Percentiles rank a stretch among this genome's conserved stretches.
These are phyloP conservation scores for Candida boleticola DNA, from an alignment of 805 yeast genomes.

Conservation along the genomic window DNA sequence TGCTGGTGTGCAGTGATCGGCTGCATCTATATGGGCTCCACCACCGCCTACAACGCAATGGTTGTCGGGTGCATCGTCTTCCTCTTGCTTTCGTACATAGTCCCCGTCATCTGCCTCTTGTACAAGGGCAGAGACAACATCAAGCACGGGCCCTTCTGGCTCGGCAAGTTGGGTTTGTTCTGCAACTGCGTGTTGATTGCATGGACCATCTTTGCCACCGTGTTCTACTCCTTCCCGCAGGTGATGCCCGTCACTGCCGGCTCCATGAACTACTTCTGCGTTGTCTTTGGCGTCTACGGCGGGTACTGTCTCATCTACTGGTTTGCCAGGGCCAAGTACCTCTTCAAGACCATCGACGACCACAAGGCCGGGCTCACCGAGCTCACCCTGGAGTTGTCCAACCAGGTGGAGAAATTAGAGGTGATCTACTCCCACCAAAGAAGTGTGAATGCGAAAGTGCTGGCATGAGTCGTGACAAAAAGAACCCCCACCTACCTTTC, in stretches of 20 bases:
- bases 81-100: slow-evolving; percentile 53
- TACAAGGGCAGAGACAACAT: slow-evolving; percentile 50
- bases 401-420: slow-evolving; percentile 22
- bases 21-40: slow-evolving; percentile 62
- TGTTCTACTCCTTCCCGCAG: slow-evolving; percentile 66
- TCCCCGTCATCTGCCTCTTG: slow-evolving; percentile 52
- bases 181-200: slow-evolving; percentile 48
- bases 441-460: too few species aligned
- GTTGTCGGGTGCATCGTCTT: slow-evolving; percentile 61
- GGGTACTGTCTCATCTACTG: slow-evolving; percentile 50
- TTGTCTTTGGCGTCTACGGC: slow-evolving; percentile 47
- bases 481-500: too few species aligned
- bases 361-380: slow-evolving; percentile 14
- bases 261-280: slow-evolving; percentile 67
- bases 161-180: slow-evolving; percentile 52
- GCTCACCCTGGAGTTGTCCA: slow-evolving; percentile 19
- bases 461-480: too few species aligned
- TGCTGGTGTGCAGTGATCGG: slow-evolving; percentile 54
- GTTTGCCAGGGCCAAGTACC: slow-evolving; percentile 38
- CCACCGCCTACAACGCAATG: slow-evolving; percentile 66
- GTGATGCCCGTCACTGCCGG: slow-evolving; percentile 58
- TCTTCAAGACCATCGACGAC: slow-evolving; percentile 16
- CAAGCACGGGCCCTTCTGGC: slow-evolving; percentile 66
- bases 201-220: slow-evolving; percentile 59
- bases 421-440: slow-evolving; percentile 14